Conservation (phyloP, 1,284 basidiomycete species). For the Marasmius fiardii region DNA sequence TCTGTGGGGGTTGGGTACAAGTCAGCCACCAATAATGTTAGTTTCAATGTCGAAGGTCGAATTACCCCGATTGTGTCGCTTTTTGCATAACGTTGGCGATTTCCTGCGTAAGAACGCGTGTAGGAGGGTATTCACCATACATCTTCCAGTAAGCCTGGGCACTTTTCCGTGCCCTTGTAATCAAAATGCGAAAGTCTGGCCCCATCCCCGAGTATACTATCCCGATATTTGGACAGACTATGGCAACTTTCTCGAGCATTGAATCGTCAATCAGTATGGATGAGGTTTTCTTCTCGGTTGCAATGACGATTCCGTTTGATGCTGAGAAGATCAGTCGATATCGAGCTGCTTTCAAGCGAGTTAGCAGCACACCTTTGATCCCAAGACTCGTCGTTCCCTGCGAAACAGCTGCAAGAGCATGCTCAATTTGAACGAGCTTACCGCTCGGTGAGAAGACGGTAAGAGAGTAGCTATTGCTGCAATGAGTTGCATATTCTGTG, state of each 20-base stretch:
- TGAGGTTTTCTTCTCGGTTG: conserved; percentile 98
- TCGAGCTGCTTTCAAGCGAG: conserved; percentile 12
- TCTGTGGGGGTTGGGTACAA: conserved; percentile 41
- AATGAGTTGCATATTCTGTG: conserved; percentile 17
- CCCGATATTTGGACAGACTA: conserved; percentile 98
- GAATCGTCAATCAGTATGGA: conserved; percentile 98
- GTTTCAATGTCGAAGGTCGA: conserved; percentile 18
- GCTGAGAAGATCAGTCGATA: conserved; percentile 47
- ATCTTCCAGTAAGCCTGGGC: conserved; percentile 99
- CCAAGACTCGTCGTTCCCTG: conserved; percentile 96
- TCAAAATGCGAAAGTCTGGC: conserved; percentile 94
- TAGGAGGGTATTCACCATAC: conserved; percentile 98
- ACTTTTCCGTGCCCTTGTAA: conserved; percentile 93
- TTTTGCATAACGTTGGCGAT: conserved; percentile 98
- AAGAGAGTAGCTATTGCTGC: conserved; percentile 81
- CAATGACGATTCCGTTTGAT: conserved; percentile 98
- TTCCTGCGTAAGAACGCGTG: conserved; percentile 94
- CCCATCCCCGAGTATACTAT: conserved; percentile 99
- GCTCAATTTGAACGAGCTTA: conserved; percentile 99
- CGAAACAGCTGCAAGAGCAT: conserved; percentile 96
- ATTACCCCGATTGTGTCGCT: conserved; percentile 96
- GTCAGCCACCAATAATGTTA: conserved; percentile 19
- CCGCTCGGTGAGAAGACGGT: conserved; percentile 99
- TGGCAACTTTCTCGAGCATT: conserved; percentile 94
- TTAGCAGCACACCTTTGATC: conserved; percentile 79